phyloP scores from a whole-genome alignment of 192 early-diverging fungal species.

The Geranomyces michiganensis region DNA sequence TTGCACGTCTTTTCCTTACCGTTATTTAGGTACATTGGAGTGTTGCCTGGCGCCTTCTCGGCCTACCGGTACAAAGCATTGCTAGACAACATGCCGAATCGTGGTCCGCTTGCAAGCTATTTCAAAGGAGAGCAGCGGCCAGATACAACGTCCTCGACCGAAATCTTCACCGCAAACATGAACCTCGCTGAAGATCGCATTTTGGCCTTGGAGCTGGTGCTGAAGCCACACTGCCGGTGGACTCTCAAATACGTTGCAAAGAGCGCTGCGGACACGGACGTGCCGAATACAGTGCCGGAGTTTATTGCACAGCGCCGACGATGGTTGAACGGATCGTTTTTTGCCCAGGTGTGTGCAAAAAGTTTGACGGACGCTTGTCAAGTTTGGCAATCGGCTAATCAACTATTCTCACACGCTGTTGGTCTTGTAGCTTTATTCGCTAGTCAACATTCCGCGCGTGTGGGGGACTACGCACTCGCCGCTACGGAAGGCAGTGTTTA shows the following conservation, averaged over 20 bases:
- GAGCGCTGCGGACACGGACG: conserved; percentile 76
- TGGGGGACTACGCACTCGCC: conserved; percentile 67
- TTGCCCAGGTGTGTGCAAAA: conserved; percentile 54
- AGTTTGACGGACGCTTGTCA: no score
- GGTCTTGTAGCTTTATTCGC: conserved; percentile 61
- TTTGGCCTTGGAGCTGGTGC: conserved; percentile 77
- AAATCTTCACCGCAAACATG: conserved; percentile 68
- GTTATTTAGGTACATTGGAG: conserved; percentile 87
- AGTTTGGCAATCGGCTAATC: neutral
- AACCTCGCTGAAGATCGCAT: conserved; percentile 77
- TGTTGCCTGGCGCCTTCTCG: conserved; percentile 85
- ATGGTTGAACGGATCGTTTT: conserved; percentile 84
- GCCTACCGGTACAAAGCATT: conserved; percentile 78
- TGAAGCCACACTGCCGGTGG: conserved; percentile 71
- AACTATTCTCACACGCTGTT: neutral
- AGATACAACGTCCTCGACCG: conserved; percentile 35
- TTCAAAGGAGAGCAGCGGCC: conserved; percentile 72
- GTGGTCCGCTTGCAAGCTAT: conserved; percentile 66
- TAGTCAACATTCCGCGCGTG: conserved; percentile 66
- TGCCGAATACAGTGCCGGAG: conserved; percentile 70
- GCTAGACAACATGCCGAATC: conserved; percentile 19
- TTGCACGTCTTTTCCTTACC: no score
- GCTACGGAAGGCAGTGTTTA: conserved; percentile 63
- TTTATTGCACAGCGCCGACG: conserved; percentile 79
- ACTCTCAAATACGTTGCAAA: conserved; percentile 69